Conservation (phyloP, 1,139 yeast genomes). For the Saccharomyces uvarum region DNA sequence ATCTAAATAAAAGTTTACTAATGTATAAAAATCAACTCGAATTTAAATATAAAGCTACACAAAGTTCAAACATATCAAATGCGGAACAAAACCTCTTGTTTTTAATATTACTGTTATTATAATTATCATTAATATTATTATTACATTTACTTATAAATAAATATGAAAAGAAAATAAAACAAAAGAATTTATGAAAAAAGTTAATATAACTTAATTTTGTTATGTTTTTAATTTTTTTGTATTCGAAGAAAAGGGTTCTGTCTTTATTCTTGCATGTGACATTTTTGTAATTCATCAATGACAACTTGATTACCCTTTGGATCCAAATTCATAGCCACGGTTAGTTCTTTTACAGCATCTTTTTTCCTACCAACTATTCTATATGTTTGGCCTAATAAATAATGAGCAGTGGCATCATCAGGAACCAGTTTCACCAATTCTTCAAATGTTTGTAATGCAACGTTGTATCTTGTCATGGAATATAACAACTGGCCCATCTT, state of each 20-base stretch:
- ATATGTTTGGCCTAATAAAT: slow-evolving; percentile 78
- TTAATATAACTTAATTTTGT: neutral
- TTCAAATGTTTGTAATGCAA: slow-evolving; percentile 71
- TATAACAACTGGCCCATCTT: slow-evolving; percentile 81
- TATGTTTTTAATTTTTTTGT: neutral
- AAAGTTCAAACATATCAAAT: neutral
- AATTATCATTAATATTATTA: neutral
- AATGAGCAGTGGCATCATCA: slow-evolving; percentile 90
- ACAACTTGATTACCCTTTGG: slow-evolving; percentile 89
- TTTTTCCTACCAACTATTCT: slow-evolving; percentile 66
- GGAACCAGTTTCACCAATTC: slow-evolving; percentile 71
- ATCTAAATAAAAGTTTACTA: neutral
- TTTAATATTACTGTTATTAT: neutral
- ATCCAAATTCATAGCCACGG: slow-evolving; percentile 83
- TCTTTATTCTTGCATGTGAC: slow-evolving; percentile 27
- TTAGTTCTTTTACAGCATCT: slow-evolving; percentile 77
- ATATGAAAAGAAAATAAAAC: neutral
- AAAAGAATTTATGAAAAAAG: neutral
- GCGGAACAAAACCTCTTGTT: neutral
- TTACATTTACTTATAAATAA: neutral
- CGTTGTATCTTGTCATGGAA: slow-evolving; percentile 59
- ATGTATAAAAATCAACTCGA: neutral
- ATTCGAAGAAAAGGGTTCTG: neutral
- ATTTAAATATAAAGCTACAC: neutral
- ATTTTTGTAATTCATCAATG: slow-evolving; percentile 67